A percentile compares a stretch with the other conserved stretches of the same genome.
Conservation (phyloP, 2,329 filamentous ascomycete genomes). For the Talaromyces islandicus region DNA sequence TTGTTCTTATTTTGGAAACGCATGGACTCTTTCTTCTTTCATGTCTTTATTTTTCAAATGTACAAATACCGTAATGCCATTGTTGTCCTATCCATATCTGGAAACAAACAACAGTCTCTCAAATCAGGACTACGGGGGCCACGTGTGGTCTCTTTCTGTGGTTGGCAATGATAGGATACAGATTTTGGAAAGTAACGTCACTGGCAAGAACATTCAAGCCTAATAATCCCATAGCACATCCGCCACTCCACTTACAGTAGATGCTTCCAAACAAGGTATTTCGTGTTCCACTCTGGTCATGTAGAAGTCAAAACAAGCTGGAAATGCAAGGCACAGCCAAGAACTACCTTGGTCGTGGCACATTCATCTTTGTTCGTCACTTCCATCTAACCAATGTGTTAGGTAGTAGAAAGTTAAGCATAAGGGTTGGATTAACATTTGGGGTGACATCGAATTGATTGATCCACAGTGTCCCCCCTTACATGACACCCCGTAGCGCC, state of each 20-base stretch:
- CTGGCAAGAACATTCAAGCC: constrained; percentile 45
- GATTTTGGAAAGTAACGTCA: constrained; percentile 49
- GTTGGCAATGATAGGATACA: constrained; percentile 36
- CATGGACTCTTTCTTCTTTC: neutral
- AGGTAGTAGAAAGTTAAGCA: too few relatives aligned
- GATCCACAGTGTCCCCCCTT: too few relatives aligned
- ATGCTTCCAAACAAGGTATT: constrained; percentile 56
- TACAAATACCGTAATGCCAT: neutral
- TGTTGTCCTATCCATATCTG: neutral
- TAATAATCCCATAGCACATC: constrained; percentile 54
- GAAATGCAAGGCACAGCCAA: constrained; percentile 19
- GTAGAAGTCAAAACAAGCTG: too few relatives aligned
- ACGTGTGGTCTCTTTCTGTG: neutral
- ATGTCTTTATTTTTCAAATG: neutral
- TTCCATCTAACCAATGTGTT: too few relatives aligned
- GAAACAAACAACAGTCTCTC: neutral
- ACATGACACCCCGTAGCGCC: too few relatives aligned
- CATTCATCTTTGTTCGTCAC: constrained; percentile 60
- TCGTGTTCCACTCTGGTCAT: constrained; percentile 5
- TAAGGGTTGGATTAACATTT: too few relatives aligned
- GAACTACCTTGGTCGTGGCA: constrained; percentile 47
- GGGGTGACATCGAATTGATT: too few relatives aligned
- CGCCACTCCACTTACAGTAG: constrained; percentile 57
- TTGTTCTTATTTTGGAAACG: neutral
- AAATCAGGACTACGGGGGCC: neutral